These are phyloP conservation scores for Collybiopsis luxurians DNA, from an alignment of 768 basidiomycete species.

Conservation along the genomic window DNA sequence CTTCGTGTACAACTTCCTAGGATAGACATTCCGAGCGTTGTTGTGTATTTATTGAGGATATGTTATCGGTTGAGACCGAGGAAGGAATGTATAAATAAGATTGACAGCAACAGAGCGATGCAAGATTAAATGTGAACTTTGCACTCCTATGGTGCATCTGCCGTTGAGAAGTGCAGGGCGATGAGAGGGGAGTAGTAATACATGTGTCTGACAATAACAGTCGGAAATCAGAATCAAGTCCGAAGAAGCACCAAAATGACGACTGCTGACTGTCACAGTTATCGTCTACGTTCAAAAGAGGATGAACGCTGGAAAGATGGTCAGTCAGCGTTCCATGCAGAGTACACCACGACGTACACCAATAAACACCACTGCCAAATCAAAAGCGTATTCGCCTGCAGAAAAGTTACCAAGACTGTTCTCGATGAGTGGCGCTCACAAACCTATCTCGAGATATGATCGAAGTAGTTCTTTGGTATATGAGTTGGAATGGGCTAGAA, in stretches of 20 bases:
- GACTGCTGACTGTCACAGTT: background rate
- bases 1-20: constrained; percentile 98
- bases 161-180: too few relatives aligned
- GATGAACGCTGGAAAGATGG: constrained; percentile 55
- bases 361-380: constrained; percentile 81
- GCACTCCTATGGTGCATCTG: too few relatives aligned
- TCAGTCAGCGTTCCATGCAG: background rate
- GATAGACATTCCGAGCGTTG: constrained; percentile 41
- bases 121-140: background rate
- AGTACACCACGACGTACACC: constrained; percentile 63
- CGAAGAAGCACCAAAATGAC: too few relatives aligned
- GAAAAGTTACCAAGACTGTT: too few relatives aligned
- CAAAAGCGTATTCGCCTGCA: constrained; percentile 83
- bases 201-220: too few relatives aligned
- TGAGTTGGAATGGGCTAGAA: background rate
- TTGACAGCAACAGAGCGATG: too few relatives aligned
- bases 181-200: too few relatives aligned
- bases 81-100: background rate
- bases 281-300: constrained; percentile 65
- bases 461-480: constrained; percentile 48
- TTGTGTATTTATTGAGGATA: too few relatives aligned
- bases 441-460: constrained; percentile 80
- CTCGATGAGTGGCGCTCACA: too few relatives aligned
- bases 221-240: too few relatives aligned
- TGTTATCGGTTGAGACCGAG: background rate